These are phyloP conservation scores for Nakaseomyces nivariensis DNA, from an alignment of 1,139 yeast species.

Conservation along the genomic window DNA sequence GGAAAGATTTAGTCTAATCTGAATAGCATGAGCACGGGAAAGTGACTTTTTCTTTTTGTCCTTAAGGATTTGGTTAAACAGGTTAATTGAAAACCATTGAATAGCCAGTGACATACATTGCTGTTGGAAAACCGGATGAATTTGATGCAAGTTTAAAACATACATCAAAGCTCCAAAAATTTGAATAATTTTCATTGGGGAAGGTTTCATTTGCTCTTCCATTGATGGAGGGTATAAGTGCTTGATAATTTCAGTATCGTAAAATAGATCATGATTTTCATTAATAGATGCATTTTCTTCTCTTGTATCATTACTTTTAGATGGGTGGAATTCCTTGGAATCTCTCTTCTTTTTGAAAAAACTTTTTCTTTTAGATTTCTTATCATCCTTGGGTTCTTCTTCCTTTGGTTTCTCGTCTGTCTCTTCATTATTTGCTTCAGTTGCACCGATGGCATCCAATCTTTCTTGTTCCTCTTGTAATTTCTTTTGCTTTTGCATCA, in stretches of 20 bases:
- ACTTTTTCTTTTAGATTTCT: constrained; percentile 1
- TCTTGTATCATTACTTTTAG: neutral
- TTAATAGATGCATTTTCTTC: constrained; percentile 4
- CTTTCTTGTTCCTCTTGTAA: constrained; percentile 1
- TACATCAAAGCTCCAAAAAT: constrained; percentile 82
- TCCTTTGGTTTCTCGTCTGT: neutral
- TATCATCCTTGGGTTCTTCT: neutral
- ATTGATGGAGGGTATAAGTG: constrained; percentile 68
- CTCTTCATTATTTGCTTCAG: neutral
- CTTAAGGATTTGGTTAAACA: constrained; percentile 65
- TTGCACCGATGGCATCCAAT: neutral
- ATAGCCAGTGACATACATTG: constrained; percentile 73
- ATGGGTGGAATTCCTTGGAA: neutral
- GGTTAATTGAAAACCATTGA: constrained; percentile 61
- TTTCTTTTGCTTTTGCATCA: constrained; percentile 8
- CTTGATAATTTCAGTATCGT: constrained; percentile 51
- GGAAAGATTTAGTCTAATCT: constrained; percentile 75
- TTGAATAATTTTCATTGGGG: constrained; percentile 79
- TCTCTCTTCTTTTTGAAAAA: neutral
- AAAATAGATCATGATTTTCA: constrained; percentile 22
- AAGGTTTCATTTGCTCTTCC: constrained; percentile 62
- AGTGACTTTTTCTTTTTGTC: constrained; percentile 50
- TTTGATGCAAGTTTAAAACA: constrained; percentile 71
- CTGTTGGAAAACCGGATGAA: constrained; percentile 63
- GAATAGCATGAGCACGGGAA: constrained; percentile 79